Evolutionary conservation across 2,329 filamentous ascomycete species (phyloP), one percentile per base, ranked within the genome.

Genomic region (Fusarium setosum): DNA sequence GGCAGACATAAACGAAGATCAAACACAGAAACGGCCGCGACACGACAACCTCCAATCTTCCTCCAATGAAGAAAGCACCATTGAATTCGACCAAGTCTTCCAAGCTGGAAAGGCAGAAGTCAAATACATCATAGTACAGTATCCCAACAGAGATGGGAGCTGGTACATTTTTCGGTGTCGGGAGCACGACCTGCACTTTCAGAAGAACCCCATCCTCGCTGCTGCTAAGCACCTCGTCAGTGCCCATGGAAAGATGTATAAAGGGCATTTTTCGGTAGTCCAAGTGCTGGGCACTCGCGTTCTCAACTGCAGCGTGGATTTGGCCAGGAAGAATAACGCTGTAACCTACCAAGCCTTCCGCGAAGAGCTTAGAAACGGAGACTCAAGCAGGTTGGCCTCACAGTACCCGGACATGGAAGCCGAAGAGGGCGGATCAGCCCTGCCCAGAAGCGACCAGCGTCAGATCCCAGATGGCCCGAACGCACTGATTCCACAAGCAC

Each of bases 151-250:
- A 12, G 15, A 13, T 1, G 55, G 24, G 0, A 2, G 6, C 0
- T 68, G 59, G 50, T 68, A 68, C 18, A 64, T 68, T 1, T 11
- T 66, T 0, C 47, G 57, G 21, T 68, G 65, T 5, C 20, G 48
- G 2, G 10, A 56, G 3, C 52, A 58, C 2, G 4, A 21, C 0
- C 47, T 21, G 10, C 37, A 40, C 3, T 68, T 68, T 6, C 23
- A 4, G 3, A 58, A 21, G 6, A 18, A 37, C 3, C 55, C 65
- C 0, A 5, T 68, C 2, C 15, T 24, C 0, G 54, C 35, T 0
- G 65, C 65, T 4, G 3, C 20, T 0, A 48, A 7, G 4, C 65
- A 68, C 23, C 55, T 68, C 1, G 24, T 4, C 3, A n/a, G 44
- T 1, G 9, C 20, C 6, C 54, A 56, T 0, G 21, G 18, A n/a